A percentile compares a stretch with the other conserved stretches of the same genome.
phyloP scores from a whole-genome alignment of 2,329 filamentous ascomycete species.

The Fusarium marasasianum region DNA sequence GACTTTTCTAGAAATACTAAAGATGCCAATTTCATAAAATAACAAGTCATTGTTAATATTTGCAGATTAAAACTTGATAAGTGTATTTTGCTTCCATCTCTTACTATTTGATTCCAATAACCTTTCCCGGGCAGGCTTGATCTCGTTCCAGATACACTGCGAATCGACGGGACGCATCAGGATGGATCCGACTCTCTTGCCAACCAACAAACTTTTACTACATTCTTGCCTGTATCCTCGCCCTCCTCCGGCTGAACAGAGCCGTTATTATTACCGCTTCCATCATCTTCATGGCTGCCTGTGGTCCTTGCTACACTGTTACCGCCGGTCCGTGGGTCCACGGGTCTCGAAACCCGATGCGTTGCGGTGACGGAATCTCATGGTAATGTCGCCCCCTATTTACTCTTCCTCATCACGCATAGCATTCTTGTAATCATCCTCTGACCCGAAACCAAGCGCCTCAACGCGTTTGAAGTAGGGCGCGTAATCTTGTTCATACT shows the following conservation, averaged over 20 bases:
- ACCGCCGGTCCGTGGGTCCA: fast-evolving
- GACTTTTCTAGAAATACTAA: no score
- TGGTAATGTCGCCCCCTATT: no score
- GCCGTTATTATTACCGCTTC: fast-evolving
- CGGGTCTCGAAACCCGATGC: neutral
- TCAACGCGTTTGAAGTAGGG: neutral
- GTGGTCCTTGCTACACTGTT: fast-evolving
- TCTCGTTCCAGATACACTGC: neutral
- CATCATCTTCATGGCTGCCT: fast-evolving
- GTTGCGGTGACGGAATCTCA: fast-evolving
- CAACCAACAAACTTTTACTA: fast-evolving
- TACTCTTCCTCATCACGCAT: neutral
- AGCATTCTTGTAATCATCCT: neutral
- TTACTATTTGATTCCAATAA: no score
- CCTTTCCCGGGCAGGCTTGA: neutral
- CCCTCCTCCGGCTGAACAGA: neutral
- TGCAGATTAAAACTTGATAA: no score
- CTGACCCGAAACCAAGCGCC: neutral
- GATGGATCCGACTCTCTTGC: neutral
- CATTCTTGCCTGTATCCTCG: neutral
- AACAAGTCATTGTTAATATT: no score
- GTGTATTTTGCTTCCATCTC: no score
- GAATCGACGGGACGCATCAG: fast-evolving
- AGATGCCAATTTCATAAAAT: no score
- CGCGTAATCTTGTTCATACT: neutral